phyloP scores from a whole-genome alignment of 2,329 filamentous ascomycete genomes.

The Amphichorda felina region DNA sequence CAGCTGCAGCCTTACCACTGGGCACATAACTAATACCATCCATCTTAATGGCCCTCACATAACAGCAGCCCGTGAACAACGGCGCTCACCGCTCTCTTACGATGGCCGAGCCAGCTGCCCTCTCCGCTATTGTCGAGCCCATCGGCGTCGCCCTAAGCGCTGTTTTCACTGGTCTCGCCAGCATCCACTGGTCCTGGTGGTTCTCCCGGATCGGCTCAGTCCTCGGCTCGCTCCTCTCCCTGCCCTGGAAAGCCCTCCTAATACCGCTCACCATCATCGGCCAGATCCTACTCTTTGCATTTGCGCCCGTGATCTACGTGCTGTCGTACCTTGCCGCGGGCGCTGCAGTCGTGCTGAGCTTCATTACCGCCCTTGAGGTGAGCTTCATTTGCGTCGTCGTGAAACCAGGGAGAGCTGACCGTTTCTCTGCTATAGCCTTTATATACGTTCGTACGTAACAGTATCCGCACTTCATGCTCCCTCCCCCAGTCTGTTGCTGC shows the following conservation, averaged over 20 bases:
- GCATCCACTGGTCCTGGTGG: constrained; percentile 14
- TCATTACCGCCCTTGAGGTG: constrained; percentile 23
- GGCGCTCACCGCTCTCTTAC: too few species aligned
- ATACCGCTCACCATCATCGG: constrained; percentile 16
- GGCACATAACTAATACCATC: too few species aligned
- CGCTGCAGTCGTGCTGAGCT: constrained; percentile 10
- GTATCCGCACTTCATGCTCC: constrained; percentile 11
- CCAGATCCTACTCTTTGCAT: constrained; percentile 15
- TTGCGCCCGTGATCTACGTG: constrained; percentile 24
- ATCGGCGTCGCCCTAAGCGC: constrained; percentile 13
- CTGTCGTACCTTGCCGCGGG: constrained; percentile 14
- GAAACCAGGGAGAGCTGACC: not conserved
- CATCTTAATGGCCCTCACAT: too few species aligned
- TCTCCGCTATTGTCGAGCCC: constrained; percentile 12
- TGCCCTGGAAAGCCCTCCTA: constrained; percentile 18
- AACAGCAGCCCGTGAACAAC: too few species aligned
- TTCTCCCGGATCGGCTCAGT: constrained; percentile 8
- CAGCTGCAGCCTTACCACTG: too few species aligned
- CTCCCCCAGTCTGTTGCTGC: constrained; percentile 1
- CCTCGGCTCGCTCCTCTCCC: constrained; percentile 11
- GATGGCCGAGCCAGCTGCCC: constrained; percentile 4
- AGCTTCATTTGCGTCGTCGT: constrained; percentile 4
- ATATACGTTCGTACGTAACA: constrained; percentile 27
- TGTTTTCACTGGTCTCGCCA: constrained; percentile 9
- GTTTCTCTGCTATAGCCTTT: constrained; percentile 17